Evolutionary conservation across 345 rosid species (phyloP).

Genomic region (Gossypium ekmanianum): DNA sequence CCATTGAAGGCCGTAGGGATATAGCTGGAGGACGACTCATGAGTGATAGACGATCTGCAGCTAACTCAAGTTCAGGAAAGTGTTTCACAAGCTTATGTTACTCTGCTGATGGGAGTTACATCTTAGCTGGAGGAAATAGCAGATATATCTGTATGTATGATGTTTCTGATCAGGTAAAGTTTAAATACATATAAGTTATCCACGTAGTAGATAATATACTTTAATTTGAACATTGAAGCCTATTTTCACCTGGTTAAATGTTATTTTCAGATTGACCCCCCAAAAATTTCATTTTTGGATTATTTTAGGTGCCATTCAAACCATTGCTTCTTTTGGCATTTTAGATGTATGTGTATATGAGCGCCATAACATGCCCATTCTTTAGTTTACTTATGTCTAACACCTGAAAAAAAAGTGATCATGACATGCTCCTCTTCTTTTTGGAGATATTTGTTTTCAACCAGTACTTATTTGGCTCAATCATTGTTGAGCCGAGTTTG

Average conservation of each 20-base stretch:
- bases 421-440: not conserved
- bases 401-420: not conserved
- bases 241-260: not conserved
- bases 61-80: conserved; percentile 93
- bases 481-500: not conserved
- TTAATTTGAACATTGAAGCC: not conserved
- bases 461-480: not conserved
- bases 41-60: conserved; percentile 90
- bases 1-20: conserved; percentile 96
- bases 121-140: conserved; percentile 92
- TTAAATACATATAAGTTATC: not conserved
- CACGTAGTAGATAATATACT: not conserved
- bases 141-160: conserved; percentile 97
- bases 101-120: conserved; percentile 94
- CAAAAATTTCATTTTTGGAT: not conserved
- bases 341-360: not conserved
- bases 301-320: conserved; percentile 5
- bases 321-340: not conserved
- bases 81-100: conserved; percentile 87
- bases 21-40: conserved; percentile 88
- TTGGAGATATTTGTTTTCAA: not conserved
- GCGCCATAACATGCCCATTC: not conserved
- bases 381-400: not conserved
- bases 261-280: not conserved
- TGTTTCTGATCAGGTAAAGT: conserved; percentile 86